phyloP scores from a whole-genome alignment of 2,329 filamentous ascomycete genomes.

The Aspergillus carbonarius region DNA sequence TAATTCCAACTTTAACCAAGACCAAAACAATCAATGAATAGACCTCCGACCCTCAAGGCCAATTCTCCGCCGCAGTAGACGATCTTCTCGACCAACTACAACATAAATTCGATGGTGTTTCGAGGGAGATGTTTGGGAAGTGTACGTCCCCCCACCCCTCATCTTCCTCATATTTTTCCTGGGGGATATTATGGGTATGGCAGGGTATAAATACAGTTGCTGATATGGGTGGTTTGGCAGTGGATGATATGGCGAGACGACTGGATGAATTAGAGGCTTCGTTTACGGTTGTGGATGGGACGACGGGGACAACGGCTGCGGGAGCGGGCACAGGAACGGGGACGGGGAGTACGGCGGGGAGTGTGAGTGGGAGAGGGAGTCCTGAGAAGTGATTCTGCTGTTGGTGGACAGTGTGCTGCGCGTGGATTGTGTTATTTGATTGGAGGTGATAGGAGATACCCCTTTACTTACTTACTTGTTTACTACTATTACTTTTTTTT shows the following conservation, averaged over 20 bases:
- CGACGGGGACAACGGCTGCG: slow-evolving; percentile 16
- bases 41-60: slow-evolving; percentile 47
- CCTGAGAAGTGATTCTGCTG: not conserved
- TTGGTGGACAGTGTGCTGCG: too few relatives aligned
- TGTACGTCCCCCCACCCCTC: slow-evolving; percentile 55
- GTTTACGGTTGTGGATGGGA: slow-evolving; percentile 55
- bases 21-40: too few relatives aligned
- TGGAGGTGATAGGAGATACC: not conserved
- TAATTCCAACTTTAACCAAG: too few relatives aligned
- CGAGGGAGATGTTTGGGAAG: slow-evolving; percentile 83
- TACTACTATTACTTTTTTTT: not conserved
- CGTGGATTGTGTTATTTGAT: not conserved
- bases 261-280: slow-evolving; percentile 80
- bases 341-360: slow-evolving; percentile 14
- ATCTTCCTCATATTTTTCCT: not conserved
- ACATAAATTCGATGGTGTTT: slow-evolving; percentile 80
- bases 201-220: too few relatives aligned
- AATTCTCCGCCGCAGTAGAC: slow-evolving; percentile 73
- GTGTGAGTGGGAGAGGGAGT: slow-evolving; percentile 1
- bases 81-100: slow-evolving; percentile 81
- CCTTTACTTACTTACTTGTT: not conserved
- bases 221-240: slow-evolving; percentile 46
- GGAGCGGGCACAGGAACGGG: slow-evolving; percentile 6
- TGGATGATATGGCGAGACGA: slow-evolving; percentile 90
- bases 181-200: not conserved